Evolutionary conservation across 768 basidiomycete species (phyloP).

Genomic region (Flagelloscypha sp.): DNA sequence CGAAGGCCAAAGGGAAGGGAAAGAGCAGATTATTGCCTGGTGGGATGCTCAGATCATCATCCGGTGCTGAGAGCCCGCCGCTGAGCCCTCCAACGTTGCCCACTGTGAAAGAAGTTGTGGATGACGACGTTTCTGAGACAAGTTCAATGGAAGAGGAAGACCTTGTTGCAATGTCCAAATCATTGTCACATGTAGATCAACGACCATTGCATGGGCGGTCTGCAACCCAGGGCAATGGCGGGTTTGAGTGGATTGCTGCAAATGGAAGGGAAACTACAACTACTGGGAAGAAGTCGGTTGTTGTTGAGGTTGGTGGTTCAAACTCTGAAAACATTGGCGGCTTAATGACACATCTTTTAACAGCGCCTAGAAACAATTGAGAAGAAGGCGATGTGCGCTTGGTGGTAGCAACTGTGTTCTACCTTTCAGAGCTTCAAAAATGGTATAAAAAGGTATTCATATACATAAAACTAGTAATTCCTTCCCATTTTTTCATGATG

Average conservation of each 20-base stretch:
- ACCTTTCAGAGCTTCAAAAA: no score
- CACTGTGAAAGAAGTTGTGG: conserved; percentile 49
- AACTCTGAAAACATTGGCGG: conserved; percentile 1
- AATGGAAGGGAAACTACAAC: conserved; percentile 24
- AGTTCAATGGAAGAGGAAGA: conserved; percentile 64
- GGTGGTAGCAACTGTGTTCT: conserved; percentile 56
- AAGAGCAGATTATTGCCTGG: not conserved
- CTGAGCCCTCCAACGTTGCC: conserved; percentile 30
- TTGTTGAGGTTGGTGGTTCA: conserved; percentile 57
- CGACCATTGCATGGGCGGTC: conserved; percentile 25
- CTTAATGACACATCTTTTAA: conserved; percentile 3
- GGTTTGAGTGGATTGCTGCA: conserved; percentile 41
- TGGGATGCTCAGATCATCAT: conserved; percentile 1
- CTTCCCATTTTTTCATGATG: not conserved
- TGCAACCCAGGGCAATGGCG: conserved; percentile 21
- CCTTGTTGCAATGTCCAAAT: conserved; percentile 66
- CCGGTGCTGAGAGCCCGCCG: conserved; percentile 22
- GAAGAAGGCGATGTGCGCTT: conserved; percentile 60
- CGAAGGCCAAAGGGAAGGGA: no score
- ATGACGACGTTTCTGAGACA: conserved; percentile 39
- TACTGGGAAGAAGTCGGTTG: conserved; percentile 47
- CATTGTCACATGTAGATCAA: conserved; percentile 61
- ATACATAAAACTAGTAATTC: no score
- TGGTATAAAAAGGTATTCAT: no score
- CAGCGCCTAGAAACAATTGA: conserved; percentile 72